phyloP scores from a whole-genome alignment of 1,139 yeast species.

The Candida tropicalis region DNA sequence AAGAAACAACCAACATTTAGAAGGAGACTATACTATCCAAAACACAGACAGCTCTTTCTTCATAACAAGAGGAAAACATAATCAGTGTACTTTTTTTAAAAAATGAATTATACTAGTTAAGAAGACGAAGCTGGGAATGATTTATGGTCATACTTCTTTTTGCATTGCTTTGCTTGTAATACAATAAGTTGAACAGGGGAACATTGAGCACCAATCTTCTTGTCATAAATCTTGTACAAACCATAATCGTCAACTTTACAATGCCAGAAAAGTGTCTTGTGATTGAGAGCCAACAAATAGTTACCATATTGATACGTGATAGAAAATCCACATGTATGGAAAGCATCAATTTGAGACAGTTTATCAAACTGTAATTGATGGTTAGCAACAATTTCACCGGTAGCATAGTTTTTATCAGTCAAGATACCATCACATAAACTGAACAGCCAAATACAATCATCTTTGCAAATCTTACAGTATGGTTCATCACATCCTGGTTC shows the following conservation, averaged over 20 bases:
- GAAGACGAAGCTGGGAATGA: not conserved
- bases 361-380: constrained; percentile 9
- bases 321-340: constrained; percentile 19
- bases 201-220: constrained; percentile 7
- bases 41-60: too few relatives aligned
- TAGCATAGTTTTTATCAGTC: constrained; percentile 12
- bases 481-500: constrained; percentile 2
- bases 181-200: constrained; percentile 9
- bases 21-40: too few relatives aligned
- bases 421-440: constrained; percentile 51
- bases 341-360: not conserved
- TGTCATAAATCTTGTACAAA: constrained; percentile 7
- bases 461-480: constrained; percentile 8
- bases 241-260: constrained; percentile 9
- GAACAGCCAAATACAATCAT: constrained; percentile 24
- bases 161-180: constrained; percentile 1
- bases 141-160: not conserved
- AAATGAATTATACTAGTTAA: not conserved
- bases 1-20: not conserved
- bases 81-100: too few relatives aligned
- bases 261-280: constrained; percentile 9
- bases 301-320: constrained; percentile 20
- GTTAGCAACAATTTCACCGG: constrained; percentile 7
- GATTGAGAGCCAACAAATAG: constrained; percentile 16
- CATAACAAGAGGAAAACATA: too few relatives aligned